A percentile compares a stretch with the other conserved stretches of the same genome.
Conservation (phyloP, 148 eudicot species). For the Dianthus caryophyllus region DNA sequence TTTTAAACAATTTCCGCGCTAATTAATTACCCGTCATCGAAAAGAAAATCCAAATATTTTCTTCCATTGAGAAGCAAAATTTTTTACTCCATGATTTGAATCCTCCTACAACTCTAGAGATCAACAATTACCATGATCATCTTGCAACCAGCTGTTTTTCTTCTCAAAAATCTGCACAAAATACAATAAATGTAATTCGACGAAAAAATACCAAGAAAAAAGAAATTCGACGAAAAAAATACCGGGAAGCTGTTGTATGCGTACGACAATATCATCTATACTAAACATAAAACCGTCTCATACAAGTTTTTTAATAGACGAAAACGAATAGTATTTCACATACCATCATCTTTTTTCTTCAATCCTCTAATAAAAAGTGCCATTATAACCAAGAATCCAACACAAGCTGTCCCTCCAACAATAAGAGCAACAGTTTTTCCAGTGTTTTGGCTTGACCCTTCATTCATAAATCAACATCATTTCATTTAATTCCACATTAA, state of each 20-base stretch:
- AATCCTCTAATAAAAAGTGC: slow-evolving; percentile 62
- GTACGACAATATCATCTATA: no score
- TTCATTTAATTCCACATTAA: slow-evolving; percentile 15
- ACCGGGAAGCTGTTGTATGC: no score
- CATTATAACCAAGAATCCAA: slow-evolving; percentile 72
- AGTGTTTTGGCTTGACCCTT: slow-evolving; percentile 62
- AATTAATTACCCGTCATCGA: slow-evolving; percentile 20
- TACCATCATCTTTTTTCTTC: slow-evolving; percentile 87
- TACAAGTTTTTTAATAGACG: no score
- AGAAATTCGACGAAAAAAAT: no score
- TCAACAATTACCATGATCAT: slow-evolving; percentile 13
- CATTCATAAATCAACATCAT: slow-evolving; percentile 12
- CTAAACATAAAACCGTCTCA: no score
- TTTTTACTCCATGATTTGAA: slow-evolving; percentile 25
- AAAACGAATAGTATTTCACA: slow-evolving; percentile 14
- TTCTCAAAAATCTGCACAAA: slow-evolving; percentile 66
- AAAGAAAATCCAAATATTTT: not conserved
- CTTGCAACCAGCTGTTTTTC: slow-evolving; percentile 26
- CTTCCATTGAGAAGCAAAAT: not conserved
- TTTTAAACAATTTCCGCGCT: slow-evolving; percentile 15
- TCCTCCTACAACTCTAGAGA: slow-evolving; percentile 29
- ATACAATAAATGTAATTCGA: slow-evolving; percentile 7
- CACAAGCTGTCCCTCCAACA: slow-evolving; percentile 88
- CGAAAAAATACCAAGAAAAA: no score
- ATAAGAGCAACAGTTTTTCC: slow-evolving; percentile 93